Base-by-base conservation (phyloP, 2,329 filamentous ascomycete genomes). In the Gnomoniopsis smithogilvyi region DNA sequence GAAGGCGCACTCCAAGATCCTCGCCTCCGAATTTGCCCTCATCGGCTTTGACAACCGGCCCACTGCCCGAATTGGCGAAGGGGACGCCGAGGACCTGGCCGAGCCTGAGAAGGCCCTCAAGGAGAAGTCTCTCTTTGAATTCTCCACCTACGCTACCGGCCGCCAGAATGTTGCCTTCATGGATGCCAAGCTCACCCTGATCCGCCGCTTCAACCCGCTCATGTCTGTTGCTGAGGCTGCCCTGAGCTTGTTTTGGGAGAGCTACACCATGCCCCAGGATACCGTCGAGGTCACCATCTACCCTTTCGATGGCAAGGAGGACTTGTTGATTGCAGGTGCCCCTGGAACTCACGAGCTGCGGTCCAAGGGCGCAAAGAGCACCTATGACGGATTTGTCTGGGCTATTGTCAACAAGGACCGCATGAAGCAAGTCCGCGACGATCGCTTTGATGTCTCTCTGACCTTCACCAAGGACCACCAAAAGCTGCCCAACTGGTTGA, bases 371-470 rank as follows among this genome's bases (percentile, higher is more conserved):
- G 67, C 77, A 74, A 88, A 85, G 82, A 87, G 86, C 78, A 75
- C 77, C 59, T 98, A 89, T 69, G 95, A 98, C 72, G 88, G 88
- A 48, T 99, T 98, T 69, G 94, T 99, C 64, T 98, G 90, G 84
- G 94, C 92, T 52, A 76, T 99, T 65, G 93, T 98, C 63, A 92
- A 98, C 83, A 99, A 99, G 85, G 88, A 92, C 68, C 78, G 83
- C 72, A 98, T 99, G 94, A 91, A 91, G 79, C 80, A 85, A 68
- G 83, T 96, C 67, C 89, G 95, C 62, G 90, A 96, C 51, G 92
- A 96, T 64, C 90, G 95, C 67, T 99, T 97, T 76, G 95, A 99
- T 72, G 80, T 97, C 56, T 96, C 91, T 55, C 84, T 99, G 66
- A 97, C 95, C 46, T 87, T 87, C 64, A 97, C 94, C 71, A 96